Evolutionary conservation across 495 filamentous ascomycete genomes (phyloP).

Genomic region (Articulospora tetracladia): DNA sequence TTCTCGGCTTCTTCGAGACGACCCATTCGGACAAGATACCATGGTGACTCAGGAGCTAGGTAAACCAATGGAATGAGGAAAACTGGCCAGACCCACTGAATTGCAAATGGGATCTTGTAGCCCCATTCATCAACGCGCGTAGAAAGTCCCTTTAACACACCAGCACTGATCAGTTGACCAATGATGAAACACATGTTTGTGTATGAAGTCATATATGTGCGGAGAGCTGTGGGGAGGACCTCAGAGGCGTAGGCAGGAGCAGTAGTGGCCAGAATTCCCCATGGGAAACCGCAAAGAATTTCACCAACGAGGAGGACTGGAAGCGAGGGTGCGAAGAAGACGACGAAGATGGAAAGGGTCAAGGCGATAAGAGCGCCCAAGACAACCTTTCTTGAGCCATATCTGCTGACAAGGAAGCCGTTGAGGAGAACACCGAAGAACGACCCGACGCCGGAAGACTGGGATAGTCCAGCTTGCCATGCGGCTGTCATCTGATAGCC

Average conservation of each 20-base stretch:
- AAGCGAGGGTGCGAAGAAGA: constrained; percentile 60
- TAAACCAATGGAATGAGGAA: constrained; percentile 46
- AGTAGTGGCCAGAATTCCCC: constrained; percentile 60
- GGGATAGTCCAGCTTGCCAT: constrained; percentile 19
- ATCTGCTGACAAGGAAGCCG: constrained; percentile 41
- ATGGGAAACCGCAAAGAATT: constrained; percentile 68
- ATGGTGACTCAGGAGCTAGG: constrained; percentile 59
- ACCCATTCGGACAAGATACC: constrained; percentile 70
- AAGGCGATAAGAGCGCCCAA: neutral
- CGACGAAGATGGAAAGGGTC: constrained; percentile 39
- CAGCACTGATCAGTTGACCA: constrained; percentile 59
- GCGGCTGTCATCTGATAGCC: constrained; percentile 37
- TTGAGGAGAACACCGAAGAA: constrained; percentile 42
- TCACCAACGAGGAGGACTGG: constrained; percentile 59
- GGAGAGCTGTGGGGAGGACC: constrained; percentile 14
- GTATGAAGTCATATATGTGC: constrained; percentile 15
- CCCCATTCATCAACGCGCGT: neutral
- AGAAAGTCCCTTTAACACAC: constrained; percentile 43
- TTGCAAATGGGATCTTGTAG: constrained; percentile 17
- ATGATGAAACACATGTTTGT: constrained; percentile 43
- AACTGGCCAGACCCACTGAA: constrained; percentile 70
- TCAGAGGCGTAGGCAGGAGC: constrained; percentile 42
- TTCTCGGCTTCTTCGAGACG: constrained; percentile 63
- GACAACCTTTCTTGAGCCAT: constrained; percentile 33
- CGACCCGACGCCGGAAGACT: constrained; percentile 7